A percentile compares a stretch with the other conserved stretches of the same genome.
These are phyloP conservation scores for Amaranthus palmeri DNA, from an alignment of 148 eudicot genomes.

Conservation along the genomic window DNA sequence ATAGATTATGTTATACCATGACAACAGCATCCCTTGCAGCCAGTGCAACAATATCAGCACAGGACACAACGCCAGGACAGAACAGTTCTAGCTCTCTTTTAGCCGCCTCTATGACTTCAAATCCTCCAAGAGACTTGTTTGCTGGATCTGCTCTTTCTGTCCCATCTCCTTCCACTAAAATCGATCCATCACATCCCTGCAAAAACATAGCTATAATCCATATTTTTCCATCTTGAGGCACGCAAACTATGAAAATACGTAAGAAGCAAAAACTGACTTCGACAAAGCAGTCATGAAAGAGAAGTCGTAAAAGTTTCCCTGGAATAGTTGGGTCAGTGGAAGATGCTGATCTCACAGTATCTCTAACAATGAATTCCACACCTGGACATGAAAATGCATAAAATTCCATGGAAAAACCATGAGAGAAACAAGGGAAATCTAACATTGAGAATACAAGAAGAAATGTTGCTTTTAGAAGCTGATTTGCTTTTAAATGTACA, in stretches of 20 bases:
- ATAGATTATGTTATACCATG: constrained; percentile 32
- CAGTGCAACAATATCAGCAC: constrained; percentile 70
- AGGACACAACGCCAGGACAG: constrained; percentile 63
- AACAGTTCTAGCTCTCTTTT: constrained; percentile 50
- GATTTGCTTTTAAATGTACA: constrained; percentile 1
- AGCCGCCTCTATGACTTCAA: constrained; percentile 56
- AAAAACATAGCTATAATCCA: constrained; percentile 3
- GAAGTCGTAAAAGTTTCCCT: constrained; percentile 53
- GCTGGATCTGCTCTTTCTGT: constrained; percentile 69
- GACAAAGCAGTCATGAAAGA: constrained; percentile 77
- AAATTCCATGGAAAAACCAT: constrained; percentile 40
- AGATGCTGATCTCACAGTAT: constrained; percentile 57
- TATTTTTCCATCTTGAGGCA: neutral
- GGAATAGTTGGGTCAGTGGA: constrained; percentile 48
- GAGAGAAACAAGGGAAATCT: constrained; percentile 16
- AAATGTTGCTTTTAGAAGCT: neutral
- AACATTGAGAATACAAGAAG: constrained; percentile 6
- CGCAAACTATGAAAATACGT: neutral
- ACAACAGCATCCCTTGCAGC: constrained; percentile 70
- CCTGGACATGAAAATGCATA: constrained; percentile 52
- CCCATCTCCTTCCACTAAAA: constrained; percentile 49
- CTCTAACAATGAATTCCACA: constrained; percentile 50
- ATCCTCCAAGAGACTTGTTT: constrained; percentile 62
- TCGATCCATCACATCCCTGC: constrained; percentile 83
- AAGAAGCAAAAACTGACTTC: constrained; percentile 35